Evolutionary conservation across 805 yeast species (phyloP).

Genomic region (Pichia occidentalis): DNA sequence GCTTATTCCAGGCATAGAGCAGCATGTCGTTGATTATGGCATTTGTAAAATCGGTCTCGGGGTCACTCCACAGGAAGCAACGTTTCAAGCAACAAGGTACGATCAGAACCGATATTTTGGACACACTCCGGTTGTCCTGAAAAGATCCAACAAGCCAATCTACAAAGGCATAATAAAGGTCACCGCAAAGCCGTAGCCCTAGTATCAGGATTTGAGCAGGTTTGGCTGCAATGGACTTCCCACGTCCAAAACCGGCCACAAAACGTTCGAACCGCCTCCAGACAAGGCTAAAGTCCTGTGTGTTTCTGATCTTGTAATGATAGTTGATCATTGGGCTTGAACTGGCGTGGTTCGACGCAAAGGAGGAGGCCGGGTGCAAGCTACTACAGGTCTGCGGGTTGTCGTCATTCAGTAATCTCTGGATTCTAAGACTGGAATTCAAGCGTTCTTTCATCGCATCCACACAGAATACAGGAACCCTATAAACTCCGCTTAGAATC

Average conservation of each 20-base stretch:
- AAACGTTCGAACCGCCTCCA: too few relatives aligned
- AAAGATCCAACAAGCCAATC: constrained; percentile 10
- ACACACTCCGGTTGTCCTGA: not conserved
- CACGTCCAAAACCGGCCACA: constrained; percentile 6
- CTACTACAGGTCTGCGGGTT: not conserved
- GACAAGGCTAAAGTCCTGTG: constrained; percentile 10
- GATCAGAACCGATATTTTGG: constrained; percentile 3
- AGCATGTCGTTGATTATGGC: too few relatives aligned
- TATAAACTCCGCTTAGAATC: constrained; percentile 17
- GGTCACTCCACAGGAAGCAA: too few relatives aligned
- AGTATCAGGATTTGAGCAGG: constrained; percentile 6
- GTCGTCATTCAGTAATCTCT: constrained; percentile 18
- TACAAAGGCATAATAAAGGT: constrained; percentile 18
- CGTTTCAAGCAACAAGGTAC: constrained; percentile 23
- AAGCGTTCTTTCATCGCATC: constrained; percentile 21
- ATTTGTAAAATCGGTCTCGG: constrained; percentile 4
- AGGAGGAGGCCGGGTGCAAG: too few relatives aligned
- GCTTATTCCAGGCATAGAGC: constrained; percentile 3
- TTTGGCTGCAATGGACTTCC: not conserved
- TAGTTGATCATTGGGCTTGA: constrained; percentile 7
- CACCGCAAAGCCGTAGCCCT: constrained; percentile 26
- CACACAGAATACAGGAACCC: constrained; percentile 18
- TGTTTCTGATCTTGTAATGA: constrained; percentile 5
- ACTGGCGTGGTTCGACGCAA: too few relatives aligned
- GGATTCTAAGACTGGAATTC: constrained; percentile 18